Conservation (phyloP, 2,329 filamentous ascomycete genomes). For the Falciphora oryzae region DNA sequence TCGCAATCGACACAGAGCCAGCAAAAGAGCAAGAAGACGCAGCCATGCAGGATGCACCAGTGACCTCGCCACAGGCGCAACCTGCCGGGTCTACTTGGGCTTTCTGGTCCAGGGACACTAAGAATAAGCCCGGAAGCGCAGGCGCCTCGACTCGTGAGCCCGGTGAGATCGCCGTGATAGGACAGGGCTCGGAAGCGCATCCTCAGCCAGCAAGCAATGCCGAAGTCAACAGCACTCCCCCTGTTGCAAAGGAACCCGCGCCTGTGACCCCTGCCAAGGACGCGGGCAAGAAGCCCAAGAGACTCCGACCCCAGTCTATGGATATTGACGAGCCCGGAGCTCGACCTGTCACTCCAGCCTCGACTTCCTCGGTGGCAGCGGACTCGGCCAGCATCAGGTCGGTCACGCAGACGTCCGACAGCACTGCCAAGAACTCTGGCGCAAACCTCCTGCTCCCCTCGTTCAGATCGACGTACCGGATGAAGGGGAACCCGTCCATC, state of each 20-base stretch:
- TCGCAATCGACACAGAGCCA: conserved; percentile 10
- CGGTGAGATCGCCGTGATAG: conserved; percentile 51
- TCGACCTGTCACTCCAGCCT: conserved; percentile 28
- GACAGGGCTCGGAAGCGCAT: conserved; percentile 51
- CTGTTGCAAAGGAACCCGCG: background rate
- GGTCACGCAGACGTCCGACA: conserved; percentile 4
- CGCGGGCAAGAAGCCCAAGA: conserved; percentile 36
- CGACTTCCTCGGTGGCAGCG: conserved; percentile 29
- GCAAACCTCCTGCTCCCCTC: conserved; percentile 65
- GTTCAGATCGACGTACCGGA: conserved; percentile 61
- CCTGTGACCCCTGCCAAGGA: conserved; percentile 19
- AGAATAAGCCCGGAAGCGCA: conserved; percentile 26
- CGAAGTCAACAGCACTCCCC: conserved; percentile 31
- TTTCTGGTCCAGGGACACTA: conserved; percentile 66
- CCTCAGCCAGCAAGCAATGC: conserved; percentile 41
- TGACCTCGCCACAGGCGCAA: conserved; percentile 29
- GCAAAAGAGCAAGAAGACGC: conserved; percentile 33
- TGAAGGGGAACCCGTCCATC: conserved; percentile 63
- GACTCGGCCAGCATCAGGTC: conserved; percentile 19
- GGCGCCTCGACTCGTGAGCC: conserved; percentile 26
- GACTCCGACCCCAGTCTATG: conserved; percentile 40
- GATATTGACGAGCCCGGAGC: conserved; percentile 36
- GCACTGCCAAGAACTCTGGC: conserved; percentile 32
- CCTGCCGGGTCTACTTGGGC: conserved; percentile 67
- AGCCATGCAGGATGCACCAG: conserved; percentile 36